A percentile compares a stretch with the other conserved stretches of the same genome.
These are phyloP conservation scores for Fomitopsis serialis DNA, from an alignment of 768 basidiomycete genomes.

Conservation along the genomic window DNA sequence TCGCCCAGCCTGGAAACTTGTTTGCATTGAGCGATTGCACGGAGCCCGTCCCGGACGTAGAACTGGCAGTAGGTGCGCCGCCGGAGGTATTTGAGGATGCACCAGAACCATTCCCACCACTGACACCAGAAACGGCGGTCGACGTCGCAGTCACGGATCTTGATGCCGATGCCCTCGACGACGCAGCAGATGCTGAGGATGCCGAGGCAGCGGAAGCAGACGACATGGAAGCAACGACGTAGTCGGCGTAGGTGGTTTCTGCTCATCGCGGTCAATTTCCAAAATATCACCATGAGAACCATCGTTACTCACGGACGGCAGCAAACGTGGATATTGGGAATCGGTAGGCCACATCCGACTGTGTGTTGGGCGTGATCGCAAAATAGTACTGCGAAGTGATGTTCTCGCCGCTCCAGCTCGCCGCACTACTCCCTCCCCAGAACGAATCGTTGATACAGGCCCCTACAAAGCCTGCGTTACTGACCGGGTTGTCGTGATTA, in stretches of 20 bases:
- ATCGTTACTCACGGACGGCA: conserved; percentile 67
- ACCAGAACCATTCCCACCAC: conserved; percentile 1
- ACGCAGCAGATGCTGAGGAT: conserved; percentile 31
- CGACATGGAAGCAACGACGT: conserved; percentile 48
- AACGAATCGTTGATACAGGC: conserved; percentile 58
- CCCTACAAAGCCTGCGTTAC: conserved; percentile 48
- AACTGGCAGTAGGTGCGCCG: conserved; percentile 14
- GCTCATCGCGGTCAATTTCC: conserved; percentile 2
- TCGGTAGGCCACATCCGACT: conserved; percentile 51
- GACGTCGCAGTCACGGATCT: conserved; percentile 22
- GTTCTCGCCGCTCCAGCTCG: conserved; percentile 40
- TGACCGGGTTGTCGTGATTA: conserved; percentile 39
- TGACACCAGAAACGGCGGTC: conserved; percentile 8
- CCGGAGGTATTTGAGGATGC: conserved; percentile 1
- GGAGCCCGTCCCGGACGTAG: conserved; percentile 16
- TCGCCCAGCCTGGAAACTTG: conserved; percentile 83
- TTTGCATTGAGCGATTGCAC: conserved; percentile 40
- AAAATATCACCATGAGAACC: neutral
- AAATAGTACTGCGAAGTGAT: conserved; percentile 71
- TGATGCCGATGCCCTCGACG: conserved; percentile 19
- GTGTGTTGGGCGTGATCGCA: conserved; percentile 61
- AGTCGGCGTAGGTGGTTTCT: conserved; percentile 78
- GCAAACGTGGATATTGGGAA: conserved; percentile 68
- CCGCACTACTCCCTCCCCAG: conserved; percentile 63
- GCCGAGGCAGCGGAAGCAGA: conserved; percentile 32